These are phyloP conservation scores for Phytophthora idaei DNA, from an alignment of 352 stramenopile species.

Conservation along the genomic window DNA sequence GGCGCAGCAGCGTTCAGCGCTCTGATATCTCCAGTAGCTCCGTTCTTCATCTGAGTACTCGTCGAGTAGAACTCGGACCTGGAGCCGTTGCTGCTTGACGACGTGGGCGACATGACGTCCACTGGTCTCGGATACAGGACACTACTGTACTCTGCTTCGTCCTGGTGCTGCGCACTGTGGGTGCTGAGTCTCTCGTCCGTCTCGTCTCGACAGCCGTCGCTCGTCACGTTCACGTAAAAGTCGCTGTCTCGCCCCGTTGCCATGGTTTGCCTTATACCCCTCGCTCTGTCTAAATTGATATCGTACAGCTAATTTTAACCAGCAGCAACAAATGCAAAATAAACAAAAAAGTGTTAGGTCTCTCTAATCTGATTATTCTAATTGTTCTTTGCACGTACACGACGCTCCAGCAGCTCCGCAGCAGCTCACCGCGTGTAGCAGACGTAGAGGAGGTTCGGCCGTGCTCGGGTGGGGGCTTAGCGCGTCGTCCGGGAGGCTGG, in stretches of 20 bases:
- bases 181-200: conserved; percentile 23
- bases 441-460: not conserved
- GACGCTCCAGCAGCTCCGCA: conserved; percentile 2
- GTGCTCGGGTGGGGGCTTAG: not conserved
- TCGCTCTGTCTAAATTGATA: conserved; percentile 24
- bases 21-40: conserved; percentile 3
- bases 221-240: conserved; percentile 45
- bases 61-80: conserved; percentile 31
- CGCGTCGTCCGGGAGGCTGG: conserved; percentile 1
- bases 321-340: conserved; percentile 2
- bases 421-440: not conserved
- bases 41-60: conserved; percentile 2
- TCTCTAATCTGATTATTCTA: conserved; percentile 20
- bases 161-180: conserved; percentile 14
- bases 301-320: conserved; percentile 7
- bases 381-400: conserved; percentile 2
- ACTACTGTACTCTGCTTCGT: conserved; percentile 37
- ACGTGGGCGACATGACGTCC: conserved; percentile 57
- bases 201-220: conserved; percentile 30
- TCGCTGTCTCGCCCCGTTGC: conserved; percentile 35
- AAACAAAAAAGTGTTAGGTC: not conserved
- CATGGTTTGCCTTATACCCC: conserved; percentile 17
- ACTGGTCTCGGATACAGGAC: conserved; percentile 33
- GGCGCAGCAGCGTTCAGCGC: conserved; percentile 5
- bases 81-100: conserved; percentile 64